Conservation (phyloP, 2,329 filamentous ascomycete species). For the Hirsutella rhossiliensis region DNA sequence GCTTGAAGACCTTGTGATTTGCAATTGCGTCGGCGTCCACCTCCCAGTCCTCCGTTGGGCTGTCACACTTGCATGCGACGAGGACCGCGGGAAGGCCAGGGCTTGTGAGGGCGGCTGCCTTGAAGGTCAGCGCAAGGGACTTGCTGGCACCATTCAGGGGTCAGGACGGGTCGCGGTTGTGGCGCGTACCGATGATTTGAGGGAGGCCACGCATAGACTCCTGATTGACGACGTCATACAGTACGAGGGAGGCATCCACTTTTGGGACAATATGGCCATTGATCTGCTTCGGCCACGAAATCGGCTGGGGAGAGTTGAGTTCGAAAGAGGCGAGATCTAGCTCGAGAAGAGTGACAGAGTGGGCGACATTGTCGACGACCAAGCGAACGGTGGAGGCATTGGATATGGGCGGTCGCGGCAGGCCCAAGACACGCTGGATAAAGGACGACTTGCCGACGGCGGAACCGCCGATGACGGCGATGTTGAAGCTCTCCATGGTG, state of each 20-base stretch:
- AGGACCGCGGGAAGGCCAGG: slow-evolving; percentile 66
- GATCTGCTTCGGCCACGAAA: slow-evolving; percentile 56
- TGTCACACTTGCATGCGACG: slow-evolving; percentile 84
- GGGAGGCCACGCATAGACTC: slow-evolving; percentile 65
- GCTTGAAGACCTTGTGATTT: slow-evolving; percentile 50
- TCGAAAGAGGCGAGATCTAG: slow-evolving; percentile 55
- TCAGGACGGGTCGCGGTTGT: neutral
- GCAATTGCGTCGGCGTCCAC: slow-evolving; percentile 56
- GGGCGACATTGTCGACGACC: slow-evolving; percentile 43
- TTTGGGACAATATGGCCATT: slow-evolving; percentile 60
- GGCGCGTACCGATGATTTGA: slow-evolving; percentile 55
- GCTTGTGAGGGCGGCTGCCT: slow-evolving; percentile 58
- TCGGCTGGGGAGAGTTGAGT: slow-evolving; percentile 40
- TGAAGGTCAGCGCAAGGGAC: slow-evolving; percentile 1
- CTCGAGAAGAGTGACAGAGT: slow-evolving; percentile 51
- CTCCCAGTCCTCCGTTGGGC: slow-evolving; percentile 55
- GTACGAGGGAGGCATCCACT: slow-evolving; percentile 70
- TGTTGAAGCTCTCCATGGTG: slow-evolving; percentile 48
- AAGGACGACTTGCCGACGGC: slow-evolving; percentile 59
- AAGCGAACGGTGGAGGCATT: slow-evolving; percentile 45
- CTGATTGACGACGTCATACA: slow-evolving; percentile 79
- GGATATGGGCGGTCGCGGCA: slow-evolving; percentile 38
- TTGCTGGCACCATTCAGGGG: neutral
- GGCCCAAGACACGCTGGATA: slow-evolving; percentile 49
- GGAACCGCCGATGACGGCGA: slow-evolving; percentile 53